Base-by-base conservation (phyloP, 164 flowering plant species). In the Stephania cephalantha region DNA sequence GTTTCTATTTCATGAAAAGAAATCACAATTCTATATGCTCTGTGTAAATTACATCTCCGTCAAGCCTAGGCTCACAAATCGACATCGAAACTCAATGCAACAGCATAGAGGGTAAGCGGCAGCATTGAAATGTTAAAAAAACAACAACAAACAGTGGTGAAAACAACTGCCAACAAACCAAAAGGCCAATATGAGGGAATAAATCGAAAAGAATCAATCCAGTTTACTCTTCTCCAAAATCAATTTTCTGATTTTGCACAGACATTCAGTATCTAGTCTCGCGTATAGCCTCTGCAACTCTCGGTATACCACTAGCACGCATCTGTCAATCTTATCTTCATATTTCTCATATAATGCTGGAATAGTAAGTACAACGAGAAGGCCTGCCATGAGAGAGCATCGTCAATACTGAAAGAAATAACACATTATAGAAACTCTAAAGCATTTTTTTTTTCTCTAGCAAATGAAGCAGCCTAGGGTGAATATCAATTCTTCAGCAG, bases 301-400 rank as follows among this genome's bases (percentile, higher is more conserved):
- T 65, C 66, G 77, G 78, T 72, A 87, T 15, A 71, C 80, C 71
- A 73, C 63, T 55, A 88, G 42, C 29, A 78, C 63, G 81, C 77
- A 78, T 78, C 50, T 77, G 71, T 93, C 95, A 8, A 91, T 80
- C 13, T 73, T 78, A 81, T 88, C 89, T 81, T 92, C 97, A 73
- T 81, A 88, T 75, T 79, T 88, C 77, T 92, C 97, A 76, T 91
- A 95, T 46, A 91, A 73, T 17, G 87, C 90, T 11, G 99, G 98
- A 72, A 92, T 55, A 18, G 91, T 92, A 46, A 93, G 90, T 75
- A 89, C 71, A 55, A 91, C 10, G 7, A 91, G 73, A 69, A 93
- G 85, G 79, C 89, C 99, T 95, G 93, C 84, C 75, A 7, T 61
- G 50, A 71, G 31, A 71, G 22, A 70, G n/a, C 22, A 25, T 61